Percentiles rank a stretch among this genome's conserved stretches.
Evolutionary conservation across 2,329 filamentous ascomycete species (phyloP).

Genomic region (Lanzia echinophila): DNA sequence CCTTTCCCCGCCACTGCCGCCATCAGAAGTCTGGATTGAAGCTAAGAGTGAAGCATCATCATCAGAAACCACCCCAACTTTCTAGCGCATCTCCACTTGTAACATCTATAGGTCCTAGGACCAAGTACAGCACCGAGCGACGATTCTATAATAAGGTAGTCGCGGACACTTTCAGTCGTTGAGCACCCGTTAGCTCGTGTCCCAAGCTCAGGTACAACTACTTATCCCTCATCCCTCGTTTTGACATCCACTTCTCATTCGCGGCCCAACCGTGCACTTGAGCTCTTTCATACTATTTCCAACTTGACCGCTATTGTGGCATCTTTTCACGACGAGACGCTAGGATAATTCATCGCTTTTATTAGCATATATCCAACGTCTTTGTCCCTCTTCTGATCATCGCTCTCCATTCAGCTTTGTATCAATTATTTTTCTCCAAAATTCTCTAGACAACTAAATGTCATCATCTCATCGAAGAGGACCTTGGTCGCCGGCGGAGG

Average conservation of each 20-base stretch:
- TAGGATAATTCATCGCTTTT: background rate
- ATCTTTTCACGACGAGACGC: background rate
- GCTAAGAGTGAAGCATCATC: background rate
- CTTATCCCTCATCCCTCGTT: background rate
- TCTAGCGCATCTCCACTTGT: slow-evolving; percentile 7
- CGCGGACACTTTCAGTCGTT: slow-evolving; percentile 7
- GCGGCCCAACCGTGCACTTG: slow-evolving; percentile 8
- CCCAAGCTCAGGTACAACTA: slow-evolving; percentile 5
- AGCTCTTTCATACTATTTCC: slow-evolving; percentile 1
- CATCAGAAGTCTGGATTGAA: slow-evolving; percentile 6
- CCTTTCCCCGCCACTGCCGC: slow-evolving; percentile 4
- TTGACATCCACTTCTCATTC: background rate
- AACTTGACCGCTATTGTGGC: slow-evolving; percentile 9
- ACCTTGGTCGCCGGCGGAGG: slow-evolving; percentile 77
- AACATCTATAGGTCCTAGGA: slow-evolving; percentile 7
- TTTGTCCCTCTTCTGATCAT: slow-evolving; percentile 1
- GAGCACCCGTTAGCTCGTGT: slow-evolving; percentile 9
- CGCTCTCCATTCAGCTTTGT: background rate
- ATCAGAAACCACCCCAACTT: background rate
- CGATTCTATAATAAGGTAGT: slow-evolving; percentile 6
- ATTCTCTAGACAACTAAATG: slow-evolving; percentile 16
- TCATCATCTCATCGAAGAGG: slow-evolving; percentile 56
- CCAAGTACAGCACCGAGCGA: slow-evolving; percentile 7
- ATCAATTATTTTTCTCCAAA: background rate
- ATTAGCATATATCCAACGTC: slow-evolving; percentile 10